Conservation (phyloP, 2,329 filamentous ascomycete species). For the Fusarium sterilihyphosum region DNA sequence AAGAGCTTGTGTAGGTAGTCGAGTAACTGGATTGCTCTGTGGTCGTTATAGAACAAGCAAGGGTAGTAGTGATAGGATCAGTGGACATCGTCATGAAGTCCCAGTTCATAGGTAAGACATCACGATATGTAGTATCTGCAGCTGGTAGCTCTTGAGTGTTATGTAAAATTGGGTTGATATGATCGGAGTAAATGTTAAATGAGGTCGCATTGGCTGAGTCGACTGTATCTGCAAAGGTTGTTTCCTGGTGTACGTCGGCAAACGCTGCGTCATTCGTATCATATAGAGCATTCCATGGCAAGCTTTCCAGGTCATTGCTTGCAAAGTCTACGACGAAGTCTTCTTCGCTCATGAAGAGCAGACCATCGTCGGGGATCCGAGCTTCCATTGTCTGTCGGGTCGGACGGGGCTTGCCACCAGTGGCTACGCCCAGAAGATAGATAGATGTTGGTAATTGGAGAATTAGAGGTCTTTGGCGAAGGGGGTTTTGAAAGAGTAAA, state of each 20-base stretch:
- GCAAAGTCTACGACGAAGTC: background rate
- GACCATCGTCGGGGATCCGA: background rate
- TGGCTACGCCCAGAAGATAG: background rate
- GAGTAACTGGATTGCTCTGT: background rate
- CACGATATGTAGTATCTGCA: background rate
- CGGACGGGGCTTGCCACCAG: background rate
- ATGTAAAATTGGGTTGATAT: background rate
- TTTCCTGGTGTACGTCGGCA: slow-evolving; percentile 6
- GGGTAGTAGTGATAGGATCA: background rate
- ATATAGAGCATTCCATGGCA: background rate
- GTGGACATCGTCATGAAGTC: background rate
- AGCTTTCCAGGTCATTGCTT: background rate
- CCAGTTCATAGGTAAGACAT: background rate
- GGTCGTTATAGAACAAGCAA: background rate
- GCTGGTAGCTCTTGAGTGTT: background rate
- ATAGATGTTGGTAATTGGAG: background rate
- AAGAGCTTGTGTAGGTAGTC: background rate
- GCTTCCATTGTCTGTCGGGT: background rate
- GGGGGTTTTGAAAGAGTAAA: background rate
- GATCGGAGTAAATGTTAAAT: background rate
- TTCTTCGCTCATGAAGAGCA: background rate
- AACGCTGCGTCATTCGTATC: slow-evolving; percentile 15
- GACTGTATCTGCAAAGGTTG: background rate
- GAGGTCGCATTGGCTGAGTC: background rate
- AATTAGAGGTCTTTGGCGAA: background rate